Percentiles rank a stretch among this genome's conserved stretches.
phyloP scores from a whole-genome alignment of 208 protist species.

The Leishmania mexicana region DNA sequence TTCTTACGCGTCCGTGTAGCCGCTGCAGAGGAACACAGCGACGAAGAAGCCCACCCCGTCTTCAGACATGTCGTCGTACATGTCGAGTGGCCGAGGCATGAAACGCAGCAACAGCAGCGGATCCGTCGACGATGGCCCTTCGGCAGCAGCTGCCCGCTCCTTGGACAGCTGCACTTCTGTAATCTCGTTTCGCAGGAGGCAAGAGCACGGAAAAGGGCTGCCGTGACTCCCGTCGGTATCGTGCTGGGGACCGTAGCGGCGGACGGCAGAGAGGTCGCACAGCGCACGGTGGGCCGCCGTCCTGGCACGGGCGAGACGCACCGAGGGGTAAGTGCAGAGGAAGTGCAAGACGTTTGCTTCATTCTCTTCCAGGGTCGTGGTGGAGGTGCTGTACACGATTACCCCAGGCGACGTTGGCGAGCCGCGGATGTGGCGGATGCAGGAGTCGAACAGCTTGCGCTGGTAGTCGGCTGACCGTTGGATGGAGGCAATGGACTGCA shows the following conservation, averaged over 20 bases:
- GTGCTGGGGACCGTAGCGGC: conserved; percentile 1
- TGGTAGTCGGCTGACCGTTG: conserved; percentile 67
- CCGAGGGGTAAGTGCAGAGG: conserved; percentile 39
- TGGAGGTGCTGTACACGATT: conserved; percentile 77
- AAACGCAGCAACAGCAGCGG: conserved; percentile 57
- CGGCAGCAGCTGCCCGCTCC: conserved; percentile 13
- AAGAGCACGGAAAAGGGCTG: conserved; percentile 1
- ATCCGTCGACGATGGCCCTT: not conserved
- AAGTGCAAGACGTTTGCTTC: conserved; percentile 73
- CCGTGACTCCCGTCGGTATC: conserved; percentile 1
- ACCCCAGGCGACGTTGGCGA: conserved; percentile 22
- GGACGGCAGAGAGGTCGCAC: conserved; percentile 25
- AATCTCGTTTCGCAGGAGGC: conserved; percentile 37
- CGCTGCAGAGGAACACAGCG: conserved; percentile 47
- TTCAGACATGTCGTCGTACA: conserved; percentile 16
- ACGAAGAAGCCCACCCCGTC: conserved; percentile 75
- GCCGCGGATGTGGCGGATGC: conserved; percentile 41
- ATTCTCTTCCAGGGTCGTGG: conserved; percentile 79
- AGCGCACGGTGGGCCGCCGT: conserved; percentile 32
- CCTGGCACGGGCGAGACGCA: conserved; percentile 50
- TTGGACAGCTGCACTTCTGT: conserved; percentile 26
- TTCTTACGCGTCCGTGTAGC: conserved; percentile 5
- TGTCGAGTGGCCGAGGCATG: conserved; percentile 33
- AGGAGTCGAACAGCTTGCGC: conserved; percentile 70
- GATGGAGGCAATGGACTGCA: conserved; percentile 34